Base-by-base conservation (phyloP, 176 grass and related monocot genomes). In the Avena insularis region DNA sequence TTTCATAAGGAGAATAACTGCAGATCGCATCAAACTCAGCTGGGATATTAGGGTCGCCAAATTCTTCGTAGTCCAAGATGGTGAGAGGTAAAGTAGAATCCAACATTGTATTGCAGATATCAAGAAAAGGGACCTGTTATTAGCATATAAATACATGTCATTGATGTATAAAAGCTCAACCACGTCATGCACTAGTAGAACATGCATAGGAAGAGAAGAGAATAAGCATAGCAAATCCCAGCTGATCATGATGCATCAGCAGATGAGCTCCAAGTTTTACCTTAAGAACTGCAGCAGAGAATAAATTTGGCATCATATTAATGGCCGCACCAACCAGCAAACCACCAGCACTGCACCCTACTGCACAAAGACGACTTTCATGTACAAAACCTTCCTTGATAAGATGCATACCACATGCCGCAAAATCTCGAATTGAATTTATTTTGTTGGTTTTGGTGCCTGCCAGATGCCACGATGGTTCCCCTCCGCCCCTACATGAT, bases 1-100 rank as follows among this genome's bases (percentile, higher is more conserved):
- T 99, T 69, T 94, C 90, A 45, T 93, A 98, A 50, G 97, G 97
- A 87, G 92, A 98, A 87, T 91, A 91, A 83, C 83, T 91, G 71
- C 14, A 66, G 68, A 98, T 94, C 33, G 87, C 72, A 74, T 96
- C 92, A 85, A 96, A 98, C 62, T 98, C 94, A 79, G 61, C 53
- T 60, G 79, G 77, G 64, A 91, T 79, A 87, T 89, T 91, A 88
- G 90, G 92, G 80, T 98, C 89, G 29, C 97, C 97, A 83, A 94
- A 98, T 73, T 98, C 94, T 81, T 94, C 92, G 20, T 98, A 98
- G 79, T 96, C 97, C 85, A 99, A 93, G 63, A 99, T 64, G 49
- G 97, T 99, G 58, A 99, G 94, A 86, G 97, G 94, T 84, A 99
- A 96, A 87, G 90, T 94, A 60, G 90, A 89, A 91, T 99, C 87